These are phyloP conservation scores for Nakazawaea holstii DNA, from an alignment of 805 yeast species.

Conservation along the genomic window DNA sequence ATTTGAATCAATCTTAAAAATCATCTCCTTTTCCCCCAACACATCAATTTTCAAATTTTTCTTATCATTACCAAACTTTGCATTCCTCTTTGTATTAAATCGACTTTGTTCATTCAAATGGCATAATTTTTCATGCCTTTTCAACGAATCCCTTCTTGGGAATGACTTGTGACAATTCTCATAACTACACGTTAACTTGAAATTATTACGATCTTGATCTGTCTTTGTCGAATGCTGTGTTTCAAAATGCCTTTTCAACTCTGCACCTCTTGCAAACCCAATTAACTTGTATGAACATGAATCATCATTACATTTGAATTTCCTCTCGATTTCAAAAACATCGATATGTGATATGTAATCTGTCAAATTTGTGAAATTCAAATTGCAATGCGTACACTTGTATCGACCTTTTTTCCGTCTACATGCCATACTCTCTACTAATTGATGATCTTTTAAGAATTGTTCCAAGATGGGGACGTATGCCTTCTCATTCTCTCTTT, in stretches of 20 bases:
- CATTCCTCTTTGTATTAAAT: slow-evolving; percentile 26
- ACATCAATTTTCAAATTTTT: too few relatives aligned
- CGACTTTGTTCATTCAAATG: slow-evolving; percentile 39
- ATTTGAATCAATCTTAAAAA: too few relatives aligned
- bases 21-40: too few relatives aligned
- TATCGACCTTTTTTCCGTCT: slow-evolving; percentile 1
- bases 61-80: neutral
- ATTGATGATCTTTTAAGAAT: neutral
- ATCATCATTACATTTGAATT: slow-evolving; percentile 38
- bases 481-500: neutral
- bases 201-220: too few relatives aligned
- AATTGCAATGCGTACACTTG: slow-evolving; percentile 7
- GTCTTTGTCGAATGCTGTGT: too few relatives aligned
- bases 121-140: slow-evolving; percentile 47
- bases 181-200: slow-evolving; percentile 13
- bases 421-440: neutral
- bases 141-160: slow-evolving; percentile 47
- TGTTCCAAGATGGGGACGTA: neutral
- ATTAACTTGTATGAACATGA: slow-evolving; percentile 44
- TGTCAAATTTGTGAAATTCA: slow-evolving; percentile 6
- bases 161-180: slow-evolving; percentile 40
- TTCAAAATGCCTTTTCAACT: slow-evolving; percentile 44
- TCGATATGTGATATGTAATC: slow-evolving; percentile 41
- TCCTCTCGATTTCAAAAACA: slow-evolving; percentile 29
- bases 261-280: slow-evolving; percentile 44